Percentiles rank a stretch among this genome's conserved stretches.
phyloP scores from a whole-genome alignment of 2,329 filamentous ascomycete genomes.

The Fusarium sp. region DNA sequence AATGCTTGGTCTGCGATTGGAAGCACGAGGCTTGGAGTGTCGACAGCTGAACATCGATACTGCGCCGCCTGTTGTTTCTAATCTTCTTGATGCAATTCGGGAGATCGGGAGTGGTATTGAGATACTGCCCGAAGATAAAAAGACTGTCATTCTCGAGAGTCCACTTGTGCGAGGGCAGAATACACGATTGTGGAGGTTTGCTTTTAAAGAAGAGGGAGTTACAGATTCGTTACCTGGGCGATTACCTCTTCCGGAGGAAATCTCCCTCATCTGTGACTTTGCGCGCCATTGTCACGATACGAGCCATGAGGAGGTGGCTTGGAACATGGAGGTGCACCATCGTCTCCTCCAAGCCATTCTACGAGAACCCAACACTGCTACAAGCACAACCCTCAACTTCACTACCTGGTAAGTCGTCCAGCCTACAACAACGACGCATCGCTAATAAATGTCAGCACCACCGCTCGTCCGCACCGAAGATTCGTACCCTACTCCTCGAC shows the following conservation, averaged over 20 bases:
- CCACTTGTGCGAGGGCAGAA: neutral
- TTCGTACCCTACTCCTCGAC: slow-evolving; percentile 12
- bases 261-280: slow-evolving; percentile 1
- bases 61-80: neutral
- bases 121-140: slow-evolving; percentile 6
- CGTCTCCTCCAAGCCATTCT: slow-evolving; percentile 21
- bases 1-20: slow-evolving; percentile 16
- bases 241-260: slow-evolving; percentile 12
- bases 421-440: fast-evolving
- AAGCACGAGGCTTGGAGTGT: slow-evolving; percentile 18
- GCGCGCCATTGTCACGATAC: slow-evolving; percentile 19
- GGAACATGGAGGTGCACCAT: slow-evolving; percentile 35
- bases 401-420: neutral
- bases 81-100: slow-evolving; percentile 11
- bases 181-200: slow-evolving; percentile 15
- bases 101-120: slow-evolving; percentile 22
- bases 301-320: slow-evolving; percentile 21
- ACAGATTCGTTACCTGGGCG: slow-evolving; percentile 12
- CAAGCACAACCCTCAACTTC: neutral
- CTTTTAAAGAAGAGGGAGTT: slow-evolving; percentile 1
- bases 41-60: slow-evolving; percentile 2
- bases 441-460: neutral
- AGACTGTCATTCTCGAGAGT: slow-evolving; percentile 3
- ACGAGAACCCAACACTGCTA: neutral
- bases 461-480: neutral